These are phyloP conservation scores for Fomitopsis serialis DNA, from an alignment of 768 basidiomycete species.

Conservation along the genomic window DNA sequence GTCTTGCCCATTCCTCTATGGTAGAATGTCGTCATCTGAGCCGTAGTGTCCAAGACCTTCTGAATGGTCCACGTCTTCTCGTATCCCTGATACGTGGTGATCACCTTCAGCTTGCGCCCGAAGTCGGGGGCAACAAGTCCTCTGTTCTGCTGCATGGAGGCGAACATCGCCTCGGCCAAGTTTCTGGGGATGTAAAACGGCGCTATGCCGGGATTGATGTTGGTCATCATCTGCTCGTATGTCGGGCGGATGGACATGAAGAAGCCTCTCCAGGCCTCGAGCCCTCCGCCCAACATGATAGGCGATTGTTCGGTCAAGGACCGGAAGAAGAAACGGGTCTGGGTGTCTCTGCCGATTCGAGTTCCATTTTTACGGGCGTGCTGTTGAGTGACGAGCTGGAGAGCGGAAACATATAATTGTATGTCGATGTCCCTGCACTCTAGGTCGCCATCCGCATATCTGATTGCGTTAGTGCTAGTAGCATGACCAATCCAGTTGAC, in stretches of 20 bases:
- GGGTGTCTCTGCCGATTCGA: constrained; percentile 53
- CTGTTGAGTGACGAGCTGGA: constrained; percentile 57
- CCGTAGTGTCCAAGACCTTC: constrained; percentile 9
- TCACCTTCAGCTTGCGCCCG: constrained; percentile 49
- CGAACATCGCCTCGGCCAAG: constrained; percentile 48
- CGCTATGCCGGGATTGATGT: constrained; percentile 44
- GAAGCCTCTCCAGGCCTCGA: constrained; percentile 42
- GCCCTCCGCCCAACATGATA: constrained; percentile 24
- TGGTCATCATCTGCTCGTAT: constrained; percentile 41
- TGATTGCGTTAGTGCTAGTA: constrained; percentile 18
- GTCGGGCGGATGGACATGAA: constrained; percentile 43
- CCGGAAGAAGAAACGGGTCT: constrained; percentile 45
- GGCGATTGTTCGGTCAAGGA: constrained; percentile 3
- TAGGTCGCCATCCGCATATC: constrained; percentile 50
- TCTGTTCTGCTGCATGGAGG: constrained; percentile 35
- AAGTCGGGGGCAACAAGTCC: constrained; percentile 43
- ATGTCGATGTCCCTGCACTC: constrained; percentile 52
- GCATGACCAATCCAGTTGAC: not conserved
- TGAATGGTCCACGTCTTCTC: constrained; percentile 37
- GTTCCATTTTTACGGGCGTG: constrained; percentile 49
- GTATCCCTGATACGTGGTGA: constrained; percentile 47
- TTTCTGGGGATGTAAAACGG: constrained; percentile 54
- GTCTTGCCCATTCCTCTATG: constrained; percentile 47
- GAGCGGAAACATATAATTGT: constrained; percentile 49
- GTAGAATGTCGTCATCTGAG: constrained; percentile 36